Conservation (phyloP, 768 basidiomycete genomes). For the Leccinellum luteum region DNA sequence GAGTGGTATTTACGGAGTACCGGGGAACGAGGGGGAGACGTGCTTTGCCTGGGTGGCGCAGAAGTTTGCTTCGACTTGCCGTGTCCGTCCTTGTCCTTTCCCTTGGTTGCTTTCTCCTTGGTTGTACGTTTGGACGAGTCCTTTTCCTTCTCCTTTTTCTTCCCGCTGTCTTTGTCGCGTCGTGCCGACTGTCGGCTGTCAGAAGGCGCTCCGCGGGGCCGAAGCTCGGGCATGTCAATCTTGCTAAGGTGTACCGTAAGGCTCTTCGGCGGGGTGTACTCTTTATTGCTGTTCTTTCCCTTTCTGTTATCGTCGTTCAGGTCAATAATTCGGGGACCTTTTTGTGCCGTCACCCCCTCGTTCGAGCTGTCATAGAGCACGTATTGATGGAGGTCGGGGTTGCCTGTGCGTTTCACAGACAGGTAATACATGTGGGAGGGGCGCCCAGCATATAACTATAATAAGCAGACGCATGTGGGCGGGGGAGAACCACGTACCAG, state of each 20-base stretch:
- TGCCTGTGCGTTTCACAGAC: conserved; percentile 38
- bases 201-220: conserved; percentile 7
- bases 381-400: conserved; percentile 70
- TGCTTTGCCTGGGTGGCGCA: neutral
- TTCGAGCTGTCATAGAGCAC: conserved; percentile 59
- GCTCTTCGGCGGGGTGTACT: conserved; percentile 65
- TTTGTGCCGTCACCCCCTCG: conserved; percentile 31
- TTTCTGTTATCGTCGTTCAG: conserved; percentile 48
- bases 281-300: conserved; percentile 33
- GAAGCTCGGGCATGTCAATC: conserved; percentile 82
- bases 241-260: conserved; percentile 79
- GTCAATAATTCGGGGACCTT: conserved; percentile 66
- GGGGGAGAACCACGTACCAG: conserved; percentile 41
- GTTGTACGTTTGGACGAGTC: conserved; percentile 14
- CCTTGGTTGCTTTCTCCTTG: conserved; percentile 38
- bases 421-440: conserved; percentile 27
- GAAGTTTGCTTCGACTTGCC: neutral
- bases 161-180: conserved; percentile 3
- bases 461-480: neutral
- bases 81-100: conserved; percentile 9
- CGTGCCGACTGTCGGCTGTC: neutral
- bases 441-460: neutral
- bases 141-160: conserved; percentile 10
- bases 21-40: conserved; percentile 10
- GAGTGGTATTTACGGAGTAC: conserved; percentile 21